A percentile compares a stretch with the other conserved stretches of the same genome.
Evolutionary conservation across 345 rosid genomes (phyloP).

Genomic region (Bruguiera parviflora): DNA sequence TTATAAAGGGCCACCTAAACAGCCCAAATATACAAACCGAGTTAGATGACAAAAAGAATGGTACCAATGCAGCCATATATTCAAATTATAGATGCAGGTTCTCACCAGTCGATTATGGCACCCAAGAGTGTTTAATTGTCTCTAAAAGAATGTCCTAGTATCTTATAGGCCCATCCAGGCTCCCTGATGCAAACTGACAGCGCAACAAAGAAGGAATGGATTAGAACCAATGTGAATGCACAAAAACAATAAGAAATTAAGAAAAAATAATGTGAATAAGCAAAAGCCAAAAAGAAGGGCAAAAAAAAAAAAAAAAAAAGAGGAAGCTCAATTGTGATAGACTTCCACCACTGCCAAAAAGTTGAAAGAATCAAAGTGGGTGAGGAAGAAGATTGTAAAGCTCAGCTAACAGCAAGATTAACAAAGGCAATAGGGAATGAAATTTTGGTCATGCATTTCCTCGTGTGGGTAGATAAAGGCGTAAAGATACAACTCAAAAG

Average conservation of each 20-base stretch:
- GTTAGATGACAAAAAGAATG: constrained; percentile 1
- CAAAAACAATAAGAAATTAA: neutral
- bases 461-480: too few relatives aligned
- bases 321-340: neutral
- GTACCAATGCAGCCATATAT: neutral
- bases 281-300: too few relatives aligned
- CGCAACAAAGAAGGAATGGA: neutral
- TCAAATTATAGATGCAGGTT: neutral
- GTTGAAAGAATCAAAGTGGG: too few relatives aligned
- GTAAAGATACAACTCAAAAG: too few relatives aligned
- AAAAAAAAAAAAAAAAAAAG: neutral
- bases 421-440: too few relatives aligned
- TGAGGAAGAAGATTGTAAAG: too few relatives aligned
- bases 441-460: too few relatives aligned
- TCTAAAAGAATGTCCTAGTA: constrained; percentile 37
- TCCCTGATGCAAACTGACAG: constrained; percentile 93
- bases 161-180: constrained; percentile 83
- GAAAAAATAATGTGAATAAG: neutral
- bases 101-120: neutral
- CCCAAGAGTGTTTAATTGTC: neutral
- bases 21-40: neutral
- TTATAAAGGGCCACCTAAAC: neutral
- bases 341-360: too few relatives aligned
- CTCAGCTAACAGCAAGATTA: too few relatives aligned
- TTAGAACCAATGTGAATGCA: neutral